These are phyloP conservation scores for Fusarium sp. DNA, from an alignment of 2,329 filamentous ascomycete genomes.

Conservation along the genomic window DNA sequence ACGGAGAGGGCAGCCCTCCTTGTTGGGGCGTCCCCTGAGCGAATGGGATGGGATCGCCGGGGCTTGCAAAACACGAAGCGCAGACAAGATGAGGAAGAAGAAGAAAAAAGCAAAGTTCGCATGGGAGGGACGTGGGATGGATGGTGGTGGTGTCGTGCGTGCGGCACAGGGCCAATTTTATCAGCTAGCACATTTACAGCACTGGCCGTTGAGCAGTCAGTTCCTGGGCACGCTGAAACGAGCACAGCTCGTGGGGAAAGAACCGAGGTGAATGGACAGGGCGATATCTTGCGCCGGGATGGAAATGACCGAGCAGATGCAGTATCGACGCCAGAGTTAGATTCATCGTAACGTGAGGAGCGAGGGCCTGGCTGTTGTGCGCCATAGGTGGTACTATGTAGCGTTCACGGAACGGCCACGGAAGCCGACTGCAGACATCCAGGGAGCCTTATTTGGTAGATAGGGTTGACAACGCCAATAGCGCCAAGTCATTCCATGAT, in stretches of 20 bases:
- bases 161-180: constrained; percentile 15
- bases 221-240: constrained; percentile 12
- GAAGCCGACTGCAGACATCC: constrained; percentile 19
- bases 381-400: constrained; percentile 20
- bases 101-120: constrained; percentile 38
- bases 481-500: background rate
- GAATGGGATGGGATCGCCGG: constrained; percentile 21
- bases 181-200: background rate
- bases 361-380: constrained; percentile 15
- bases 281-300: background rate
- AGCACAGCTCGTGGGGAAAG: constrained; percentile 3
- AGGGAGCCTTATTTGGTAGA: constrained; percentile 23
- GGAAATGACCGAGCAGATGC: background rate
- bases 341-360: constrained; percentile 21
- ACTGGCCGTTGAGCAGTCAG: constrained; percentile 7
- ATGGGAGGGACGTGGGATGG: constrained; percentile 16
- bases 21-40: background rate
- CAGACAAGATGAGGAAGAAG: constrained; percentile 19
- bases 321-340: constrained; percentile 13
- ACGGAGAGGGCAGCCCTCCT: constrained; percentile 9
- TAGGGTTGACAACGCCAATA: background rate
- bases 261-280: constrained; percentile 16
- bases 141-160: constrained; percentile 19
- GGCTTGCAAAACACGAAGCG: constrained; percentile 21
- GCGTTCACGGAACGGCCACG: constrained; percentile 35